These are phyloP conservation scores for Cymbopogon citratus DNA, from an alignment of 176 grass and related monocot species.

Conservation along the genomic window DNA sequence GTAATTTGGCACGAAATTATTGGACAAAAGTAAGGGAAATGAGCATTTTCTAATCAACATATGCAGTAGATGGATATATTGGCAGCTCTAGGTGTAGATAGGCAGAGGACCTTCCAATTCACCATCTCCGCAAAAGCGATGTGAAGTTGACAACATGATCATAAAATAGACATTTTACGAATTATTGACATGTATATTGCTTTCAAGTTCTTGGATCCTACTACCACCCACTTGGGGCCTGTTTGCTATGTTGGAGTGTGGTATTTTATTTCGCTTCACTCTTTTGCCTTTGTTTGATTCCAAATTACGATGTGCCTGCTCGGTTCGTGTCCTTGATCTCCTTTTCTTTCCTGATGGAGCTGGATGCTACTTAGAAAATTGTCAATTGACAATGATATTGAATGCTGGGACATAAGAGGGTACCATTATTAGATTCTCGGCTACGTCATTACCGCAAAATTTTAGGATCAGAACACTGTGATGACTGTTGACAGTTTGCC, in stretches of 20 bases:
- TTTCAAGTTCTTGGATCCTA: conserved; percentile 22
- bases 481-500: conserved; percentile 25
- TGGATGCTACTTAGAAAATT: conserved; percentile 17
- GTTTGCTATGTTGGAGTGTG: neutral
- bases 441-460: conserved; percentile 28
- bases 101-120: neutral
- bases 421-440: conserved; percentile 27
- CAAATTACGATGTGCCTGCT: conserved; percentile 1
- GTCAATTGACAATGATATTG: conserved; percentile 11
- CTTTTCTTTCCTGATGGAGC: conserved; percentile 9
- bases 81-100: neutral
- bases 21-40: neutral
- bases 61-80: neutral
- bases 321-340: conserved; percentile 1
- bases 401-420: conserved; percentile 3
- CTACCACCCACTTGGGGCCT: neutral
- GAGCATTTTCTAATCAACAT: neutral
- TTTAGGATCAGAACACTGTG: conserved; percentile 17
- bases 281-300: conserved; percentile 13
- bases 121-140: neutral
- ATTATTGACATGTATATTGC: neutral
- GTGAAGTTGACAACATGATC: neutral
- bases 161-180: neutral
- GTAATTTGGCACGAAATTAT: neutral
- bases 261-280: neutral